Evolutionary conservation across 148 eudicot species (phyloP), one percentile per base, ranked within the genome.

Genomic region (Talinum fruticosum): DNA sequence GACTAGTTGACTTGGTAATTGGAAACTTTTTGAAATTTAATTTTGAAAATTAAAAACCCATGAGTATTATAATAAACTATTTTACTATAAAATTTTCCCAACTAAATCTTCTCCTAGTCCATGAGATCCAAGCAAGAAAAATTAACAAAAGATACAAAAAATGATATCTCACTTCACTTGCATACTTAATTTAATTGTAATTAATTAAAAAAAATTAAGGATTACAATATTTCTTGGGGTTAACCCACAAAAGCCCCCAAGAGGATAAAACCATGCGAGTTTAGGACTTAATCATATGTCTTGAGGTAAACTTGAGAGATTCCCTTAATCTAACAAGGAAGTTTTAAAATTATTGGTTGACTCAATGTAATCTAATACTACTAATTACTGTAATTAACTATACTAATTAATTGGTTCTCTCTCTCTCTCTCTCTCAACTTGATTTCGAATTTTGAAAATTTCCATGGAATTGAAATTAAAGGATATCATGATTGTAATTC

Each of bases 121-220:
- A 68, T 64, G 36, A 62, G 21, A 65, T 0, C 64, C 78, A 74
- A 77, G 24, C 72, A 77, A 66, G 72, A 51, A 53, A 77, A 69
- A 35, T n/a, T 28, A 51, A 68, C 59, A 30, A 24, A 77, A 51
- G 51, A 53, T 77, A 77, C 79, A 69, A 77, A 76, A 69, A 77
- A 57, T 16, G 36, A 54, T 69, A 54, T n/a, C 74, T 51, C 62
- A 45, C 34, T 41, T 36, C n/a, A 7, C 38, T 64, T 28, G 29
- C 37, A 75, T 2, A 68, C 18, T 6, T 71, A 76, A 24, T 68
- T 16, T 24, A 54, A 30, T 26, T 19, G 49, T 54, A 57, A 75
- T 75, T 35, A 75, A 72, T 41, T 41, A 41, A 41, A 2, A 14
- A 49, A 49, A 49, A 49, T 7, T 49, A 49, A 37, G 15, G 37